Base-by-base conservation (phyloP, 345 rosid species). In the Corchorus olitorius region DNA sequence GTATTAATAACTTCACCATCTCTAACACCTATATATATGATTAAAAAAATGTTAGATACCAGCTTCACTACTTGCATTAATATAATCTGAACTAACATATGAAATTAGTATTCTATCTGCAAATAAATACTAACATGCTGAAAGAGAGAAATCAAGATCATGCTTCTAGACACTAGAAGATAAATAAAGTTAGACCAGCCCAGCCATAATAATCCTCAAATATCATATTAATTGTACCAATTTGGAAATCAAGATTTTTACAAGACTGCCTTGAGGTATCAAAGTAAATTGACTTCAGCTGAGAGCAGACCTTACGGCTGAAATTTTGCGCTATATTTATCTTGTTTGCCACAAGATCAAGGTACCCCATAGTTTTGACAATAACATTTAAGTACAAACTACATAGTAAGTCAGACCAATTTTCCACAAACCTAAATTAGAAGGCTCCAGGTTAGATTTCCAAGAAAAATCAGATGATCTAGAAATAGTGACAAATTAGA, bases 1-100 rank as follows among this genome's bases (percentile, higher is more conserved):
- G n/a, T 82, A 81, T 87, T 83, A 76, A 79, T 75, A 14, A 85
- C 81, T 80, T 93, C 94, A 56, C 86, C 88, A 56, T 89, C 96
- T 81, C 89, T 59, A 72, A 62, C 76, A 77, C 43, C 74, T 71
- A 52, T 17, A 52, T 62, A 62, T n/a, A n/a, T n/a, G 66, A 76
- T 52, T 27, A 27, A 27, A 27, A 56, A n/a, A 54, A 20, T 20
- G 69, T 76, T 62, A 76, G 69, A 39, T n/a, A 46, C 53, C 54
- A 7, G 34, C 22, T 14, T 48, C 14, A 53, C 65, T 14, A 34
- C 41, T 48, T 67, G 1, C 6, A 67, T 22, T n/a, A n/a, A n/a
- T 22, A 1, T 17, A 48, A 22, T 4, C 19, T n/a, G n/a, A n/a
- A n/a, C n/a, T n/a, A n/a, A n/a, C n/a, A n/a, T n/a, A n/a, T n/a